These are phyloP conservation scores for Fennellomyces sp. DNA, from an alignment of 371 early-diverging fungal genomes.

Conservation along the genomic window DNA sequence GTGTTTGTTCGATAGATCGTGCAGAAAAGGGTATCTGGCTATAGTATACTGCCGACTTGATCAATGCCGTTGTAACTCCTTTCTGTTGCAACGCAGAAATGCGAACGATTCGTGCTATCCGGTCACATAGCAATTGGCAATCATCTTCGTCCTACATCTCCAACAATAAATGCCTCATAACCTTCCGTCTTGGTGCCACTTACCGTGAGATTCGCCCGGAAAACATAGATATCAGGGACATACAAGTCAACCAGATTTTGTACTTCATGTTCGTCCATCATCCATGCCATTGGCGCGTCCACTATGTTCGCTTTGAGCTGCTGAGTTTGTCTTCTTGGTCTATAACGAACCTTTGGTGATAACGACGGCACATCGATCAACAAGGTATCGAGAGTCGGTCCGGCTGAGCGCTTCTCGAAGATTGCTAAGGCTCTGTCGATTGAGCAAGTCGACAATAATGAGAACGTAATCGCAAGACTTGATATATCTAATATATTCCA, in stretches of 20 bases:
- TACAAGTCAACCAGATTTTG: constrained; percentile 2
- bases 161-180: neutral
- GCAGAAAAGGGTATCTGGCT: neutral
- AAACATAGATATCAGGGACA: neutral
- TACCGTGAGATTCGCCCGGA: neutral
- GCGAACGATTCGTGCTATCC: constrained; percentile 5
- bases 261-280: constrained; percentile 18
- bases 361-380: constrained; percentile 24
- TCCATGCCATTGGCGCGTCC: constrained; percentile 17
- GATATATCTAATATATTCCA: constrained; percentile 4
- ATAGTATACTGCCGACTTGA: constrained; percentile 2
- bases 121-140: constrained; percentile 6
- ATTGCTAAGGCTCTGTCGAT: constrained; percentile 15
- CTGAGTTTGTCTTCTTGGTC: neutral
- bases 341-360: constrained; percentile 33
- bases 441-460: constrained; percentile 37
- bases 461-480: constrained; percentile 26
- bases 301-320: constrained; percentile 12
- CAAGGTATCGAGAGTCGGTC: constrained; percentile 19
- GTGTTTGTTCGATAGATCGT: neutral
- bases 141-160: neutral
- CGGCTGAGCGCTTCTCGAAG: too few species aligned
- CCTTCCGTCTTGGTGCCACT: neutral
- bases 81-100: constrained; percentile 16
- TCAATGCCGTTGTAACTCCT: constrained; percentile 2